Evolutionary conservation across 805 yeast species (phyloP), one percentile per base, ranked within the genome.

Genomic region (Wickerhamiella dianesei): DNA sequence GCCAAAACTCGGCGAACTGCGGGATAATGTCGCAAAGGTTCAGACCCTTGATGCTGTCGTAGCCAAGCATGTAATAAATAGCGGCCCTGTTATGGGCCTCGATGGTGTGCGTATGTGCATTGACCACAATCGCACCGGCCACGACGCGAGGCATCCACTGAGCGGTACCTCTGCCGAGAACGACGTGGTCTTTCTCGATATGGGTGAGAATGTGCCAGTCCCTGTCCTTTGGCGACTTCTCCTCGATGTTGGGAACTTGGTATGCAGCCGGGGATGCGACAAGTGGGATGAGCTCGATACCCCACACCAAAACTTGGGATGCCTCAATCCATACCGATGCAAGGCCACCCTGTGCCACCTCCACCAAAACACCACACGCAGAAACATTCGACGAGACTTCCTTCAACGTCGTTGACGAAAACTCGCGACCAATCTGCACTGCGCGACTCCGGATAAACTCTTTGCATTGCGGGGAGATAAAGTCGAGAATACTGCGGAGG

Each of bases 311-410:
- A 47, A 83, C 63, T 40, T 75, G 75, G 53, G 79, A 77, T 6
- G 46, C 35, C 56, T 87, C 87, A 0, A 92, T 94, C 96, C 96
- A 89, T 47, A 88, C 63, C 0, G 95, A 82, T 9, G 95, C 87
- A 82, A 94, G 80, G 0, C 88, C 82, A 49, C 74, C 67, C 54
- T 85, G 73, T 37, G 75, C 69, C 42, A 87, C 81, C 8, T 94
- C 95, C 12, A 86, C 77, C 43, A 87, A 77, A 56, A 84, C 92
- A 49, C 96, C 96, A 36, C 49, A 65, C 53, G 47, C 12, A 17
- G 25, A 25, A 12, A 39, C 42, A 3, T 25, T 39, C 14, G 43
- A 39, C 5, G 17, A 6, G 41, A 19, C 8, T 21, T 14, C 41
- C 25, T 39, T 39, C 6, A 9, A 5, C 25, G 17, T 36, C 14